Conservation (phyloP, 2,329 filamentous ascomycete genomes). For the Colletotrichum sp. region DNA sequence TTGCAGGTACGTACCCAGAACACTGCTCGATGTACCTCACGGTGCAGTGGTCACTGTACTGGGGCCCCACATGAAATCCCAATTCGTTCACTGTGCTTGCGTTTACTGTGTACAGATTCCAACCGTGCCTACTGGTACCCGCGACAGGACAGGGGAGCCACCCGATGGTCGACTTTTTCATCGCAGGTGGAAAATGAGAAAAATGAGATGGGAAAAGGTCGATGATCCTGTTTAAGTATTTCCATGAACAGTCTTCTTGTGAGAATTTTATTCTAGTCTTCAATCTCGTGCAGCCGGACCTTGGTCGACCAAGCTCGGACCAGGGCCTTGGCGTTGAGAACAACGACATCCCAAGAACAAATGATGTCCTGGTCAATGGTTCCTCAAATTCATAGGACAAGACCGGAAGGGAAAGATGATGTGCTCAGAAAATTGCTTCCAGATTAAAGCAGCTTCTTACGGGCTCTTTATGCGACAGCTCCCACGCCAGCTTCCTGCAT, state of each 20-base stretch:
- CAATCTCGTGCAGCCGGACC: background rate
- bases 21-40: background rate
- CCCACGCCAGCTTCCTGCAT: too few relatives aligned
- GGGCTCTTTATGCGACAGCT: too few relatives aligned
- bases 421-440: too few relatives aligned
- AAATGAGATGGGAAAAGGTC: background rate
- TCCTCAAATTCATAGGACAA: background rate
- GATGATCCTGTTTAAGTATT: background rate
- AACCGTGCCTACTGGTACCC: too few relatives aligned
- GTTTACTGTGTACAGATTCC: background rate
- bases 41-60: background rate
- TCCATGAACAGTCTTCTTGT: accelerated
- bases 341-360: background rate
- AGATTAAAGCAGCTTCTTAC: too few relatives aligned
- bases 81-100: background rate
- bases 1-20: background rate
- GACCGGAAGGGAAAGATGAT: too few relatives aligned
- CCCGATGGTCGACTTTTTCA: background rate
- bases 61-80: background rate
- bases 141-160: background rate
- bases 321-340: background rate
- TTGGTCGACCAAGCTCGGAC: background rate
- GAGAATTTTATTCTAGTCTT: accelerated
- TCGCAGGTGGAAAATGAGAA: background rate
- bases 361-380: background rate